A percentile compares a stretch with the other conserved stretches of the same genome.
Conservation (phyloP, 306 rosid species). For the Pyrus bretschneideri region DNA sequence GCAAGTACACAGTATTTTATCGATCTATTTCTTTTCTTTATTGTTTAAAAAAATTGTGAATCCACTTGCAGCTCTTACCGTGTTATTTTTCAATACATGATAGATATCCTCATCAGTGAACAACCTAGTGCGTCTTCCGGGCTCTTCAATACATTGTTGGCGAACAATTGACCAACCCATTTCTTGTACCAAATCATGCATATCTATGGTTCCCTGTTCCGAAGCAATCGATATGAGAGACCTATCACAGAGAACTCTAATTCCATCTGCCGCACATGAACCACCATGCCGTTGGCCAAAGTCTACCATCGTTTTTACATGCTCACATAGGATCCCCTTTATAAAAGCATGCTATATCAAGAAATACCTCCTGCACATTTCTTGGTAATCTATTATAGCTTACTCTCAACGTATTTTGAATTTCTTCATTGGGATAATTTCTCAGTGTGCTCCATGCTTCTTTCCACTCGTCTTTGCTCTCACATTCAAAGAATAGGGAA, state of each 20-base stretch:
- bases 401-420: neutral
- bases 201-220: accelerated
- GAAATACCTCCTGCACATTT: neutral
- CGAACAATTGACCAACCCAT: neutral
- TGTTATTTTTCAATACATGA: neutral
- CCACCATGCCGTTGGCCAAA: neutral
- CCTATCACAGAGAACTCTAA: neutral
- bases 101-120: accelerated
- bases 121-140: neutral
- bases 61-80: neutral
- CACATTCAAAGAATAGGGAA: neutral
- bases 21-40: no score
- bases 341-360: neutral
- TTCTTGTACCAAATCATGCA: neutral
- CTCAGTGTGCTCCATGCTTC: neutral
- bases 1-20: no score
- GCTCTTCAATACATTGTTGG: neutral
- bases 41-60: neutral
- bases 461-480: neutral
- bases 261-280: neutral
- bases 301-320: accelerated
- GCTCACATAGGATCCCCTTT: accelerated
- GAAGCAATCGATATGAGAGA: neutral
- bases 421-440: accelerated
- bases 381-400: neutral